These are phyloP conservation scores for Dioscorea alata DNA, from an alignment of 106 monocot species.

Conservation along the genomic window DNA sequence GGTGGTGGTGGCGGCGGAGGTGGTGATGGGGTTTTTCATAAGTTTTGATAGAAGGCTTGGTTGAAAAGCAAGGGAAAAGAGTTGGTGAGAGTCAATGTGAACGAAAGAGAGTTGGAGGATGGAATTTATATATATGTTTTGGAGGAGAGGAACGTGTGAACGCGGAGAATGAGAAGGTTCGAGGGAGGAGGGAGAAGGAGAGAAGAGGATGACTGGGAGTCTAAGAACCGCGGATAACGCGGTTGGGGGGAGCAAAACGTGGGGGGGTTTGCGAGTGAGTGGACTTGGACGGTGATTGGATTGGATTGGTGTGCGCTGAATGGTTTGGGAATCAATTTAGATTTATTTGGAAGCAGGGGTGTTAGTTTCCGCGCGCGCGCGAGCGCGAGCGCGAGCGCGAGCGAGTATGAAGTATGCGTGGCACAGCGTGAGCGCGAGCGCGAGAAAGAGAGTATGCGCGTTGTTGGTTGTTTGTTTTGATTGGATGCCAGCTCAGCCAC, in stretches of 20 bases:
- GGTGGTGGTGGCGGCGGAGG: constrained; percentile 1
- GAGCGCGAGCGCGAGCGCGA: no score
- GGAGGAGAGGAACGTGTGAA: neutral
- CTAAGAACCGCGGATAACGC: neutral
- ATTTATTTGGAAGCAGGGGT: no score
- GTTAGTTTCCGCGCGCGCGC: no score
- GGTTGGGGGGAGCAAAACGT: neutral
- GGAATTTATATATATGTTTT: constrained; percentile 7
- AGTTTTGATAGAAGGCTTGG: neutral
- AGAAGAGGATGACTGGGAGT: neutral
- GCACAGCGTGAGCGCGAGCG: no score
- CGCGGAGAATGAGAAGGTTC: neutral
- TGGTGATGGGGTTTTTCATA: constrained; percentile 29
- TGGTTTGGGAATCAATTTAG: no score
- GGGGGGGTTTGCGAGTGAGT: no score
- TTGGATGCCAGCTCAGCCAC: no score
- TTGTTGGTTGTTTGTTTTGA: no score
- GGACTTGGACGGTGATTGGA: no score
- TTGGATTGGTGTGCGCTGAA: no score
- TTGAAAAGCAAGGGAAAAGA: constrained; percentile 2
- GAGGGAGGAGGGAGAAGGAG: neutral
- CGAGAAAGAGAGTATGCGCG: no score
- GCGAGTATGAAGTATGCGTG: no score
- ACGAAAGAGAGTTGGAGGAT: neutral
- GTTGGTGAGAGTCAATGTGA: neutral